Evolutionary conservation across 441 rosid species (phyloP).

Genomic region (Gossypium laxum): DNA sequence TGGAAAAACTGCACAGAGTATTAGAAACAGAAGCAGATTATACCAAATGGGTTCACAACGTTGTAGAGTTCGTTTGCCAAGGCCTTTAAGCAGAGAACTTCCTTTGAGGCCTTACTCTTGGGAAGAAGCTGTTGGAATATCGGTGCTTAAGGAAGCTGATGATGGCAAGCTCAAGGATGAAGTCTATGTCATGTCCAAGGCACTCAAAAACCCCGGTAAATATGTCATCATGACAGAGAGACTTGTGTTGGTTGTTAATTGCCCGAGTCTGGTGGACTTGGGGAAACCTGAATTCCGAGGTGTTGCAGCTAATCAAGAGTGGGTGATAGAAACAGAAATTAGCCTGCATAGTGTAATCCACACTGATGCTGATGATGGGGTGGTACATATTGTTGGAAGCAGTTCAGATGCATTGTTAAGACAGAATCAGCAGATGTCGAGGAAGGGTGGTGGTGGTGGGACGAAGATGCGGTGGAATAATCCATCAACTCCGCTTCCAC

Average conservation of each 20-base stretch:
- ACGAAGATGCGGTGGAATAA: constrained; percentile 45
- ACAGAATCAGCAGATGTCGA: constrained; percentile 47
- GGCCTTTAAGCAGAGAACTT: constrained; percentile 71
- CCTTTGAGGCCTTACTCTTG: constrained; percentile 80
- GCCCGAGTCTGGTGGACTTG: constrained; percentile 56
- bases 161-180: constrained; percentile 61
- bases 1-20: constrained; percentile 93
- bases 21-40: constrained; percentile 71
- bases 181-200: constrained; percentile 53
- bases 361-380: constrained; percentile 40
- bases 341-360: constrained; percentile 74
- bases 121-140: constrained; percentile 84
- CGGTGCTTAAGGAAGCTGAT: constrained; percentile 55
- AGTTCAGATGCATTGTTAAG: constrained; percentile 51
- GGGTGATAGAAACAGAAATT: constrained; percentile 68
- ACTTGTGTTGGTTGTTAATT: constrained; percentile 47
- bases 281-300: constrained; percentile 64
- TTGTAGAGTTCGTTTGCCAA: constrained; percentile 64
- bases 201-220: constrained; percentile 60
- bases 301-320: constrained; percentile 51
- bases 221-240: constrained; percentile 57
- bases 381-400: constrained; percentile 75
- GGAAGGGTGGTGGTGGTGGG: constrained; percentile 32
- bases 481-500: constrained; percentile 54
- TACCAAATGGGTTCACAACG: constrained; percentile 51